Evolutionary conservation across 2,329 filamentous ascomycete species (phyloP), one percentile per base, ranked within the genome.

Genomic region (Chaetomiaceae sp.): DNA sequence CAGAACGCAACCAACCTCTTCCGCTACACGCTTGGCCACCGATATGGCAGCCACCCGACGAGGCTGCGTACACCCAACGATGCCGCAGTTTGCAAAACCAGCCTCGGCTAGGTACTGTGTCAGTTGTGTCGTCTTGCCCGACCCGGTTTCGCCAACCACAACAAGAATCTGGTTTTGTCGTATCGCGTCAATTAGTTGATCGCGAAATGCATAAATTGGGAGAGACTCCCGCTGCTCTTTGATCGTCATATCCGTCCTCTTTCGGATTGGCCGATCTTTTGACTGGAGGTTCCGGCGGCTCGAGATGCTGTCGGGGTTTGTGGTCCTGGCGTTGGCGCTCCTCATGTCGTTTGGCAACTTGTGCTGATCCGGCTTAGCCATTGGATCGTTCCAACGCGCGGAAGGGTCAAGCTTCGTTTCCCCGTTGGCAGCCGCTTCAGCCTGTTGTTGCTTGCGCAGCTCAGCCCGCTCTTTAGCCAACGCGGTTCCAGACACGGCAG

Each of bases 41-140:
- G 90, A 96, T 85, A 97, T 96, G 58, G 94, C 94, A 23, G 94
- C 94, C 9, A 97, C 94, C 78, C 94, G 90, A 67, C 94, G 89
- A 46, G 94, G 94, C 62, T 99, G 94, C 0, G 94, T 99, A 67
- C 94, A 99, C 1, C 92, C 94, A 41, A 99, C 92, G 53, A 96
- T 87, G 29, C 91, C 90, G 53, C 86, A 74, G 59, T 95, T 87
- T 2, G 86, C 86, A 65, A 94, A 96, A 0, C 94, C 94, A 42
- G 82, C 91, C 70, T 99, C 94, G 0, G 91, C 91, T 14, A 99
- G 78, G 62, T 95, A 99, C 61, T 99, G 94, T 0, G 94, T 96
- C 52, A 99, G 69, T 67, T 99, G 94, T 0, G 94, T 99, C 0
- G 94, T 99, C 71, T 99, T 99, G 61, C 94, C 94, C 0, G 90